A percentile compares a stretch with the other conserved stretches of the same genome.
phyloP scores from a whole-genome alignment of 768 basidiomycete species.

The Gymnopilus junonius region DNA sequence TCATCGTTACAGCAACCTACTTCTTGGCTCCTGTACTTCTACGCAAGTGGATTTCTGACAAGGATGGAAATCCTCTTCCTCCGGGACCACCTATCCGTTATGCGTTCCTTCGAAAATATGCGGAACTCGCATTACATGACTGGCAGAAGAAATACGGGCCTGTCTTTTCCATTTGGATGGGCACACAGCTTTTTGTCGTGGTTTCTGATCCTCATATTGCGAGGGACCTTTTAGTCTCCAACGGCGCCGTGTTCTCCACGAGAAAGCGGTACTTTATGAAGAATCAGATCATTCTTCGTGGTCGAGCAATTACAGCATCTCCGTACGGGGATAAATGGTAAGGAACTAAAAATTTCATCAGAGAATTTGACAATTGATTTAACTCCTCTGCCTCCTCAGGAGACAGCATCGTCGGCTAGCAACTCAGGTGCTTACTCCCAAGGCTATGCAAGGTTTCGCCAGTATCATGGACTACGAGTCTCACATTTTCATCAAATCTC shows the following conservation, averaged over 20 bases:
- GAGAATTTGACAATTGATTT: neutral
- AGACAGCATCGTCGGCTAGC: conserved; percentile 47
- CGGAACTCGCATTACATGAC: conserved; percentile 33
- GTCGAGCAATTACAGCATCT: conserved; percentile 37
- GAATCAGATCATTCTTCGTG: conserved; percentile 35
- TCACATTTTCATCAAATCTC: conserved; percentile 38
- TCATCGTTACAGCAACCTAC: neutral
- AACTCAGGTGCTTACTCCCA: conserved; percentile 30
- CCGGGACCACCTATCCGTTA: conserved; percentile 33
- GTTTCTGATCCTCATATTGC: conserved; percentile 38
- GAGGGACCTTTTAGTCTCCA: conserved; percentile 37
- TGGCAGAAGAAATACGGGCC: conserved; percentile 40
- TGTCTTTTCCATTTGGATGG: conserved; percentile 42
- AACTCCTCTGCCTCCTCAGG: conserved; percentile 23
- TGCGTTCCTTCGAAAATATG: conserved; percentile 37
- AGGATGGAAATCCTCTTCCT: conserved; percentile 27
- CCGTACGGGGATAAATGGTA: conserved; percentile 37
- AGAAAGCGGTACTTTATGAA: conserved; percentile 41
- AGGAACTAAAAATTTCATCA: neutral
- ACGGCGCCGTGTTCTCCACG: conserved; percentile 39
- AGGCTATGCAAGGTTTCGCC: conserved; percentile 39
- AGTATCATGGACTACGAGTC: conserved; percentile 43
- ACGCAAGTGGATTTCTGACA: conserved; percentile 11
- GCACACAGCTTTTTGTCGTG: conserved; percentile 41
- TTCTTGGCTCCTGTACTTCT: conserved; percentile 1